A percentile compares a stretch with the other conserved stretches of the same genome.
Conservation (phyloP, 352 stramenopile species). For the Pythium plurisporium region DNA sequence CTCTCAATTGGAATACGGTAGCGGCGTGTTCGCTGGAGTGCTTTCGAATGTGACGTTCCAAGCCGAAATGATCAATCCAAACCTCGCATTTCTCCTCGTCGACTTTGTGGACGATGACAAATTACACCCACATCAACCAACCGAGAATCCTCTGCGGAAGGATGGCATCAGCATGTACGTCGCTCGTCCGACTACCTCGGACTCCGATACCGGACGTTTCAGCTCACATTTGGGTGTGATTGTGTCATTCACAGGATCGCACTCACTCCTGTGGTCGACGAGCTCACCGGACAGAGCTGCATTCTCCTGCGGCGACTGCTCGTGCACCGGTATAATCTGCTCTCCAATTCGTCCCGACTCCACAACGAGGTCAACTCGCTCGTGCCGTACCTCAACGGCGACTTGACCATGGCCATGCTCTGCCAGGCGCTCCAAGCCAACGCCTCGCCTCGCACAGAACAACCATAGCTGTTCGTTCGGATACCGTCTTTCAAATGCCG, state of each 20-base stretch:
- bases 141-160: slow-evolving; percentile 26
- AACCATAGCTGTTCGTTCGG: too few relatives aligned
- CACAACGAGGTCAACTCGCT: slow-evolving; percentile 46
- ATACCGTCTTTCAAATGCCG: too few relatives aligned
- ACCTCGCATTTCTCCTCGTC: slow-evolving; percentile 30
- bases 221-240: background rate
- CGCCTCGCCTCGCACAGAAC: background rate
- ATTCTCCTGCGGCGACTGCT: slow-evolving; percentile 46
- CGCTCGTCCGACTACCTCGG: too few relatives aligned
- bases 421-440: slow-evolving; percentile 37
- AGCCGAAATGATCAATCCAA: slow-evolving; percentile 29
- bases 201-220: background rate
- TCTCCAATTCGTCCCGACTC: slow-evolving; percentile 35
- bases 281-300: slow-evolving; percentile 26
- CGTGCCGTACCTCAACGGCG: slow-evolving; percentile 50
- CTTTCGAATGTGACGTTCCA: slow-evolving; percentile 33
- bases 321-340: slow-evolving; percentile 46
- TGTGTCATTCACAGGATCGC: slow-evolving; percentile 18
- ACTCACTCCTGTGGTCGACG: slow-evolving; percentile 32
- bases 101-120: slow-evolving; percentile 48
- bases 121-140: slow-evolving; percentile 26
- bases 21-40: slow-evolving; percentile 36
- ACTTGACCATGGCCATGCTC: slow-evolving; percentile 53
- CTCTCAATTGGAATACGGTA: slow-evolving; percentile 30
- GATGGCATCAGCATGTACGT: slow-evolving; percentile 25